phyloP scores from a whole-genome alignment of 441 rosid genomes.

The Euphorbia schlechtendalii region DNA sequence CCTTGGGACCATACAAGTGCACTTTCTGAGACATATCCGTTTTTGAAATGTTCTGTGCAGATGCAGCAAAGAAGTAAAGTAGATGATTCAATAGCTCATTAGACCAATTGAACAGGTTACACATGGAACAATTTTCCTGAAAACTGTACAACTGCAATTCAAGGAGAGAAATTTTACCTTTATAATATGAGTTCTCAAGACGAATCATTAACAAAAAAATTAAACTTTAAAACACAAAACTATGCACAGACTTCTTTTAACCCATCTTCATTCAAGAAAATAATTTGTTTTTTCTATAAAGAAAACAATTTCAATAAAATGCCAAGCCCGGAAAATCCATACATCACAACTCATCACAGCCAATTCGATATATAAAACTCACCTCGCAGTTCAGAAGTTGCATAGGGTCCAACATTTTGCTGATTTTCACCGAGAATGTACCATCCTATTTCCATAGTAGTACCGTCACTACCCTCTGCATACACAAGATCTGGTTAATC shows the following conservation, averaged over 20 bases:
- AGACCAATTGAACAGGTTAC: slow-evolving; percentile 42
- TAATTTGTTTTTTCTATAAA: background rate
- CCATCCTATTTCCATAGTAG: slow-evolving; percentile 40
- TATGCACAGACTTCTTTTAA: background rate
- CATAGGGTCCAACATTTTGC: slow-evolving; percentile 49
- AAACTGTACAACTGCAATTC: slow-evolving; percentile 29
- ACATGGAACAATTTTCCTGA: slow-evolving; percentile 33
- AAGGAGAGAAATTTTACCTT: slow-evolving; percentile 20
- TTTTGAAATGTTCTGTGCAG: slow-evolving; percentile 76
- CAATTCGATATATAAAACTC: slow-evolving; percentile 15
- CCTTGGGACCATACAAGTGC: slow-evolving; percentile 87
- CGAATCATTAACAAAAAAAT: slow-evolving; percentile 5
- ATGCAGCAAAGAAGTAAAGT: slow-evolving; percentile 44
- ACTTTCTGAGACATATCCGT: slow-evolving; percentile 59
- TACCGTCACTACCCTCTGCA: slow-evolving; percentile 16
- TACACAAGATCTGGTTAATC: background rate
- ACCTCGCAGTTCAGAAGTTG: slow-evolving; percentile 49
- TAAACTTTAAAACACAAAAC: background rate
- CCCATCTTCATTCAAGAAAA: slow-evolving; percentile 11
- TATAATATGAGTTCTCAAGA: slow-evolving; percentile 18
- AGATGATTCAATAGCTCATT: slow-evolving; percentile 38
- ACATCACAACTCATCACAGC: background rate
- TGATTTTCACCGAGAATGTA: slow-evolving; percentile 48
- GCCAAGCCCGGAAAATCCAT: slow-evolving; percentile 9
- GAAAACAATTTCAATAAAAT: slow-evolving; percentile 7